These are phyloP conservation scores for Cylindrotheca fusiformis DNA, from an alignment of 108 stramenopile species.

Conservation along the genomic window DNA sequence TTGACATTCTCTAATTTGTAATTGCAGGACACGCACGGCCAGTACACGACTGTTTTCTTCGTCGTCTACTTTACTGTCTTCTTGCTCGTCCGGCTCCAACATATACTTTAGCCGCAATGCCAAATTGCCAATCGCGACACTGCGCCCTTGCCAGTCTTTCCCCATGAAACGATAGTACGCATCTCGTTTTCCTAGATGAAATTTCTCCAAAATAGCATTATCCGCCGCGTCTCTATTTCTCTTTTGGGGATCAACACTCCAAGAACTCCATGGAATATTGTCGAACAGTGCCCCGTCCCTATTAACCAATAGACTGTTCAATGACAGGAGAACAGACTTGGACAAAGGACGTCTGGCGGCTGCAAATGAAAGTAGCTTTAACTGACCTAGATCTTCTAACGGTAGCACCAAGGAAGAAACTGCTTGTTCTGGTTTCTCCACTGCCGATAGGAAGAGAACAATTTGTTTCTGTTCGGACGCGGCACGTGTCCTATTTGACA, in stretches of 20 bases:
- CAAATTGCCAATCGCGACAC: slow-evolving; percentile 52
- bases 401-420: slow-evolving; percentile 15
- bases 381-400: slow-evolving; percentile 12
- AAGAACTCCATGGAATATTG: slow-evolving; percentile 69
- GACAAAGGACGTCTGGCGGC: slow-evolving; percentile 39
- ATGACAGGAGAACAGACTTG: slow-evolving; percentile 45
- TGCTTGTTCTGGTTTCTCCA: background rate
- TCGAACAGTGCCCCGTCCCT: slow-evolving; percentile 75
- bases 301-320: slow-evolving; percentile 63
- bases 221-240: slow-evolving; percentile 68
- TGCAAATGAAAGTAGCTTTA: slow-evolving; percentile 49
- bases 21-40: slow-evolving; percentile 56
- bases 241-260: slow-evolving; percentile 70
- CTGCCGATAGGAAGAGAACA: background rate
- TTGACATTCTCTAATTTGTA: slow-evolving; percentile 62
- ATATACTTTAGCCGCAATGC: slow-evolving; percentile 34
- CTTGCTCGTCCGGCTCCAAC: slow-evolving; percentile 28
- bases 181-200: slow-evolving; percentile 78
- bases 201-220: slow-evolving; percentile 59
- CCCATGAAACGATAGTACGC: slow-evolving; percentile 86
- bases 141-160: slow-evolving; percentile 49
- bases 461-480: background rate
- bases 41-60: slow-evolving; percentile 33
- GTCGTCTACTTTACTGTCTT: slow-evolving; percentile 1
- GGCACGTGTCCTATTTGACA: background rate